Evolutionary conservation across 2,329 filamentous ascomycete species (phyloP).

Genomic region (Fusarium humuli): DNA sequence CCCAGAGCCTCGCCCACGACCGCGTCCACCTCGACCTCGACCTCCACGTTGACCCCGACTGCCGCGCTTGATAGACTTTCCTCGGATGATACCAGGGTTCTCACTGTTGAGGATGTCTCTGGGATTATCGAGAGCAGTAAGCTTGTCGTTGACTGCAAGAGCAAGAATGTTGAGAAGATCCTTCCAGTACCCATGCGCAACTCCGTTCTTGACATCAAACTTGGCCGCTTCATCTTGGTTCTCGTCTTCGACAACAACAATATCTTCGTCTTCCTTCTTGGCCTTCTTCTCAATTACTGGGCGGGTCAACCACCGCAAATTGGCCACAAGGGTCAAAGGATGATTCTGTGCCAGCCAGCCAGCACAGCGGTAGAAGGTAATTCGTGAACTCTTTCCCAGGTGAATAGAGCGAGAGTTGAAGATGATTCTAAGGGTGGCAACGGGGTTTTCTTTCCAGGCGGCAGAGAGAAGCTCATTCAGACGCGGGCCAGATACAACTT

Average conservation of each 20-base stretch:
- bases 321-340: conserved; percentile 64
- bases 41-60: conserved; percentile 8
- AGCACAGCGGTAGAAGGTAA: conserved; percentile 63
- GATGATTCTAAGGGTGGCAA: conserved; percentile 67
- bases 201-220: conserved; percentile 59
- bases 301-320: conserved; percentile 66
- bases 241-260: conserved; percentile 49
- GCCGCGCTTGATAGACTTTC: conserved; percentile 33
- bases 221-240: conserved; percentile 52
- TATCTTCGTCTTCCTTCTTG: conserved; percentile 52
- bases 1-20: not conserved
- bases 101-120: conserved; percentile 56
- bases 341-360: conserved; percentile 68
- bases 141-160: conserved; percentile 61
- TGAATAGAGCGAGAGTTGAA: conserved; percentile 72
- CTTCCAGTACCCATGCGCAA: conserved; percentile 72
- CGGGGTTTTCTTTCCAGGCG: conserved; percentile 62
- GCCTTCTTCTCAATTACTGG: conserved; percentile 67
- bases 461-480: conserved; percentile 57
- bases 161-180: conserved; percentile 69
- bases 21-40: not conserved
- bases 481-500: conserved; percentile 51
- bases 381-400: conserved; percentile 64
- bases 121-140: conserved; percentile 57
- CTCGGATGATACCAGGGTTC: conserved; percentile 41